A percentile compares a stretch with the other conserved stretches of the same genome.
Evolutionary conservation across 73 alveolate genomes (phyloP).

Genomic region (Paramecium primaurelia): DNA sequence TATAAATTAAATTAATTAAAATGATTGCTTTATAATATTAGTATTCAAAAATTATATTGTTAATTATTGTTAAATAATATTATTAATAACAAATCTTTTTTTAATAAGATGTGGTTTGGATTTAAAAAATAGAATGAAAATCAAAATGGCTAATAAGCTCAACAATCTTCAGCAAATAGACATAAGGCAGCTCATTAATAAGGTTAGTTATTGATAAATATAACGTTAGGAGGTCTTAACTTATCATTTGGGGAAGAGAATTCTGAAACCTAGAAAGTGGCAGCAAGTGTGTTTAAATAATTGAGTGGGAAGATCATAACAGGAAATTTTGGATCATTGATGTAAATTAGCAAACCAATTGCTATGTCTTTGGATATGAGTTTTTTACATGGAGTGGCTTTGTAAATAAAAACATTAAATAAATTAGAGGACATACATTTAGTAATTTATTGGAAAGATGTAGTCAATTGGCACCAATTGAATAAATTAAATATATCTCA

Average conservation of each 20-base stretch:
- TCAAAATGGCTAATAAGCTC: not conserved
- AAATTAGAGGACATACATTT: not conserved
- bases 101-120: not conserved
- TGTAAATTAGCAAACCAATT: not conserved
- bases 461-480: not conserved
- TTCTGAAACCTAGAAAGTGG: not conserved
- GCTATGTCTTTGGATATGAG: not conserved
- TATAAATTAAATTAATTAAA: not conserved
- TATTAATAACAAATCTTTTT: not conserved
- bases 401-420: not conserved
- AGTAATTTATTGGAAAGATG: not conserved
- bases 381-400: constrained; percentile 5
- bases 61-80: not conserved
- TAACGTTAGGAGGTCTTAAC: not conserved
- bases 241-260: not conserved
- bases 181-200: constrained; percentile 15
- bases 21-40: not conserved
- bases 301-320: not conserved
- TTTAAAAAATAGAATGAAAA: not conserved
- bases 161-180: not conserved
- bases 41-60: not conserved
- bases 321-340: constrained; percentile 2
- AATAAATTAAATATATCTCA: not conserved
- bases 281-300: not conserved
- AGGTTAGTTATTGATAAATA: not conserved